Evolutionary conservation across 257 asterid genomes (phyloP).

Genomic region (Solanum lycopersicoides): DNA sequence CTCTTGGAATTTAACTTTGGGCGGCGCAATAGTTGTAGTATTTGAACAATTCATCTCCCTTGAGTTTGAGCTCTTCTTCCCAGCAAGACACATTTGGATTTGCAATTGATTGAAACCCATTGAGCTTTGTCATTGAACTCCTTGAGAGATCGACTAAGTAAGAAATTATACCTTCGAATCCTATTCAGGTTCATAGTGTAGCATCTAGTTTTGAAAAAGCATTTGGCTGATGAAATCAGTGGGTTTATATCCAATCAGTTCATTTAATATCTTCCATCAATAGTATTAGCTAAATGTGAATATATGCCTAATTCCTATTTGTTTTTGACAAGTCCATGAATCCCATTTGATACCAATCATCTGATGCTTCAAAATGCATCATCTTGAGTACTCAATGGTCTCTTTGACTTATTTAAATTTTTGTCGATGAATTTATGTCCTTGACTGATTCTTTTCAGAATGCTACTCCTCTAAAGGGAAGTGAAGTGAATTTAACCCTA

Average conservation of each 20-base stretch:
- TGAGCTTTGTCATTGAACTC: background rate
- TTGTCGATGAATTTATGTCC: background rate
- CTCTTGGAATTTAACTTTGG: background rate
- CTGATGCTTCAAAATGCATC: background rate
- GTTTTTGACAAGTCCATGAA: background rate
- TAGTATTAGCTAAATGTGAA: background rate
- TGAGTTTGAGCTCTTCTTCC: background rate
- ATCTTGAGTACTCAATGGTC: background rate
- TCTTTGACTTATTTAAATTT: background rate
- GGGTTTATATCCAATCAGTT: background rate
- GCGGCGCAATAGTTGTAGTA: background rate
- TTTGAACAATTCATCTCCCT: background rate
- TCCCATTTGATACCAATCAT: background rate
- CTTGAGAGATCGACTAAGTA: background rate
- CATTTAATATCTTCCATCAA: background rate
- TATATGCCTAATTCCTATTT: background rate
- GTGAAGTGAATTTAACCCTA: conserved; percentile 92
- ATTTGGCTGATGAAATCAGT: background rate
- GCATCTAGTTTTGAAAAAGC: background rate
- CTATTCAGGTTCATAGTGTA: background rate
- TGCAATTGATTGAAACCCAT: background rate
- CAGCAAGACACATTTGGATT: background rate
- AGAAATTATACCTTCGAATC: background rate
- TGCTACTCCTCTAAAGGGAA: conserved; percentile 62
- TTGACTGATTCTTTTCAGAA: conserved; percentile 30